These are phyloP conservation scores for Calonectria naviculata DNA, from an alignment of 2,329 filamentous ascomycete genomes.

Conservation along the genomic window DNA sequence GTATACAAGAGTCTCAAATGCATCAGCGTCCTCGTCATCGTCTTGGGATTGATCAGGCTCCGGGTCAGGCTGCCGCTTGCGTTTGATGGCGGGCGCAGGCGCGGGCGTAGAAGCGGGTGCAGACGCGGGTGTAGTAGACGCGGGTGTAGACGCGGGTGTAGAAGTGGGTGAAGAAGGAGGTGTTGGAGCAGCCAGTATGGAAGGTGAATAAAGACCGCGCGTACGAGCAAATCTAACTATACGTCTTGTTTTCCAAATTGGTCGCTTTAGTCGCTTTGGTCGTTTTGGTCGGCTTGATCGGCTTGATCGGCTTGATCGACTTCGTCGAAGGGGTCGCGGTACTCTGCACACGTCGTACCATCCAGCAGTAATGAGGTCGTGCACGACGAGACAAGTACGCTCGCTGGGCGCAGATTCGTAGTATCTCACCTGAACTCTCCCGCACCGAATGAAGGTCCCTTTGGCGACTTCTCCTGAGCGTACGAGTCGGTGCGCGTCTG, in stretches of 20 bases:
- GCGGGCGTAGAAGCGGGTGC: neutral
- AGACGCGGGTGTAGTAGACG: neutral
- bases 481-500: slow-evolving; percentile 60
- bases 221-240: no score
- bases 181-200: neutral
- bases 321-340: neutral
- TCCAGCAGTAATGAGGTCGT: slow-evolving; percentile 58
- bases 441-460: slow-evolving; percentile 62
- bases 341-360: slow-evolving; percentile 56
- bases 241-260: no score
- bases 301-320: no score
- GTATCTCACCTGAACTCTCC: slow-evolving; percentile 51
- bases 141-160: neutral
- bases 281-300: no score
- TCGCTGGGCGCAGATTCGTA: slow-evolving; percentile 20
- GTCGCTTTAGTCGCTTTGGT: no score
- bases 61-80: neutral
- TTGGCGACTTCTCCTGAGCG: slow-evolving; percentile 56
- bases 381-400: slow-evolving; percentile 59
- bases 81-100: neutral
- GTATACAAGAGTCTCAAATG: slow-evolving; percentile 50
- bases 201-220: neutral
- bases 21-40: slow-evolving; percentile 47
- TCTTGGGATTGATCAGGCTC: neutral
- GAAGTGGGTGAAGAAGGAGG: neutral